These are phyloP conservation scores for Tricholoma furcatifolium DNA, from an alignment of 768 basidiomycete genomes.

Conservation along the genomic window DNA sequence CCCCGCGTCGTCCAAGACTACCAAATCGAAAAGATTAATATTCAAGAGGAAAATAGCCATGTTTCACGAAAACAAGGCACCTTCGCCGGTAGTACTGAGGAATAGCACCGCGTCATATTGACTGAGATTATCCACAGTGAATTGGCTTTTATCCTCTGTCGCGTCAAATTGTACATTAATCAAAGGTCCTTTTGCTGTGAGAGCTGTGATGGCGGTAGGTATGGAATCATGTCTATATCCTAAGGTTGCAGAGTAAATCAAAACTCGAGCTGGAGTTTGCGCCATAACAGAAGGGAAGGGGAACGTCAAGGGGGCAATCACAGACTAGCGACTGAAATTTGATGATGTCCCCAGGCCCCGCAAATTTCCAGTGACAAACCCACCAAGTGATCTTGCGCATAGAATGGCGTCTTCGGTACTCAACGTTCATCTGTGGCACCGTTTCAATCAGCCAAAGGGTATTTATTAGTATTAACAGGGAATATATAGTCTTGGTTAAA, in stretches of 20 bases:
- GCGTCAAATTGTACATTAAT: slow-evolving; percentile 58
- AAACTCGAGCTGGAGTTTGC: slow-evolving; percentile 35
- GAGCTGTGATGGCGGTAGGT: slow-evolving; percentile 60
- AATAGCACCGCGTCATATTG: slow-evolving; percentile 69
- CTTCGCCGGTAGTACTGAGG: slow-evolving; percentile 66
- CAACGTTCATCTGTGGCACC: too few species aligned
- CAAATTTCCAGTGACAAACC: too few species aligned
- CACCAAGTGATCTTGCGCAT: too few species aligned
- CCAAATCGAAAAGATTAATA: too few species aligned
- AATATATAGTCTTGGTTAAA: slow-evolving; percentile 9
- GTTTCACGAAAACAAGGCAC: slow-evolving; percentile 28
- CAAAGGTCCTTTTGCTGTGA: slow-evolving; percentile 42
- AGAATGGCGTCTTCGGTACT: too few species aligned
- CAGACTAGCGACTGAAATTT: too few species aligned
- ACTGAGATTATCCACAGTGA: slow-evolving; percentile 53
- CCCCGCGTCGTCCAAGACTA: slow-evolving; percentile 60
- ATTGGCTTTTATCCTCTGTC: slow-evolving; percentile 59
- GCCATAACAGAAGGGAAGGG: background rate
- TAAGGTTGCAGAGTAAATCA: slow-evolving; percentile 61
- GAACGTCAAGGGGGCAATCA: too few species aligned
- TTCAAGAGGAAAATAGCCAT: background rate
- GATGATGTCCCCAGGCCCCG: too few species aligned
- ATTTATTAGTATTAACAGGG: slow-evolving; percentile 17
- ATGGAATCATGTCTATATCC: slow-evolving; percentile 76
- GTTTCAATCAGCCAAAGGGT: slow-evolving; percentile 2